Base-by-base conservation (phyloP, 768 basidiomycete species). In the Lyophyllum shimeji region DNA sequence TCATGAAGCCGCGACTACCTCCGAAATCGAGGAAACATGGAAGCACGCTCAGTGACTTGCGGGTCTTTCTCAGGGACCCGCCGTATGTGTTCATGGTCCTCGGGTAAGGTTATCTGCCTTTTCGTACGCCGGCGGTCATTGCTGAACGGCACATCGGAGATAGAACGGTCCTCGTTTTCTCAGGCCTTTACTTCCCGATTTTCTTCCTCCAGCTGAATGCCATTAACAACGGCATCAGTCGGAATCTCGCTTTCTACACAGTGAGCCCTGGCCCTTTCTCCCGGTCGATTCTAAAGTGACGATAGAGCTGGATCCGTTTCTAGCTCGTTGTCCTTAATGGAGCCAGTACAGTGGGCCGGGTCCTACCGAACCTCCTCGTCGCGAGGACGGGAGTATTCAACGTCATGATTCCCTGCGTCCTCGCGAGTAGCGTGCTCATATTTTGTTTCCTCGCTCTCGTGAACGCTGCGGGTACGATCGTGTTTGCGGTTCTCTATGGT, bases 121-220 rank as follows among this genome's bases (percentile, higher is more conserved):
- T 58, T 40, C 29, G n/a, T n/a, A n/a, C 29, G 13, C 9, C 37
- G 34, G 24, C 24, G 2, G 17, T 34, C 7, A 11, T 5, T 18
- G 23, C 29, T 15, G 21, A 27, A 7, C 12, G 7, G 6, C 9
- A 25, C 15, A 25, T 44, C 24, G 33, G 50, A 43, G 29, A 46
- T 50, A 77, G 76, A 27, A 72, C 73, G 8, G 58, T 71, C 15
- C 60, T 71, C 37, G 70, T 74, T 13, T 63, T 74, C 4, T 58
- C 65, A 1, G 79, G 77, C 2, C 61, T 81, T 29, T 82, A 74
- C 56, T 81, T 74, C 45, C 82, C 83, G 0, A 69, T 82, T 13
- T 85, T 82, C 66, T 86, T 81, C 63, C 60, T 85, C 7, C 85
- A 86, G 57, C 65, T 85, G 17, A 76, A 81, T 54, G 74, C 83